Percentiles rank a stretch among this genome's conserved stretches.
These are phyloP conservation scores for Beauveria rudraprayagi DNA, from an alignment of 2,329 filamentous ascomycete species.

Conservation along the genomic window DNA sequence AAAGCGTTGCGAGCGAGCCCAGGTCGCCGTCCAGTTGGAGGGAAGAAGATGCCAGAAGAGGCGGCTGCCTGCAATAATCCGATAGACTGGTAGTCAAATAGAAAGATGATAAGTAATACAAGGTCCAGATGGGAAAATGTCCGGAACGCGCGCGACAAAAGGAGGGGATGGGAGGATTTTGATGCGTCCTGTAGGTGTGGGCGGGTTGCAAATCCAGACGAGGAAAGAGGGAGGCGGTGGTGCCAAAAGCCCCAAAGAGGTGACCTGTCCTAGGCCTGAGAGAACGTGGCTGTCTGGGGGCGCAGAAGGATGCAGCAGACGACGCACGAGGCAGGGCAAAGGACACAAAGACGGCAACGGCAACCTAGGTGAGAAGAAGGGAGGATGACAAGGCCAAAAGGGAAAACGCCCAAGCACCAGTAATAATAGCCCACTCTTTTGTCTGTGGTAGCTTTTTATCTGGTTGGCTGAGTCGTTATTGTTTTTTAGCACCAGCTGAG, in stretches of 20 bases:
- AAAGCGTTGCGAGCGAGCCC: background rate
- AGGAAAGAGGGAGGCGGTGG: background rate
- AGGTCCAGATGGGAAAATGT: slow-evolving; percentile 1
- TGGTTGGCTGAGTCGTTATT: background rate
- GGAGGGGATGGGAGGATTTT: slow-evolving; percentile 12
- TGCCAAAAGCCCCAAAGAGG: background rate
- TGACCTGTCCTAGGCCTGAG: background rate
- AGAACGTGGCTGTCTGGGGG: background rate
- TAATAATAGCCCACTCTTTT: background rate
- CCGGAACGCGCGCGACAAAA: slow-evolving; percentile 11
- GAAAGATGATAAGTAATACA: slow-evolving; percentile 8
- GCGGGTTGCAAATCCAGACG: slow-evolving; percentile 3
- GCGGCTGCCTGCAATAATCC: background rate
- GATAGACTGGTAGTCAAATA: slow-evolving; percentile 6
- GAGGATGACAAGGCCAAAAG: too few species aligned
- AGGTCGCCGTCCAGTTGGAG: background rate
- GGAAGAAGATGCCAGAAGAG: background rate
- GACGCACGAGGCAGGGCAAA: background rate
- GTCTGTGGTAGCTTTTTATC: background rate
- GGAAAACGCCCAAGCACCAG: background rate
- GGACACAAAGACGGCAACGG: background rate
- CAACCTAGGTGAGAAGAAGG: background rate
- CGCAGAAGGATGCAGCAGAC: background rate
- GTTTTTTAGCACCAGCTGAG: background rate
- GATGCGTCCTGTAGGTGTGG: slow-evolving; percentile 3